These are phyloP conservation scores for Hyphopichia fennica DNA, from an alignment of 1,139 yeast genomes.

Conservation along the genomic window DNA sequence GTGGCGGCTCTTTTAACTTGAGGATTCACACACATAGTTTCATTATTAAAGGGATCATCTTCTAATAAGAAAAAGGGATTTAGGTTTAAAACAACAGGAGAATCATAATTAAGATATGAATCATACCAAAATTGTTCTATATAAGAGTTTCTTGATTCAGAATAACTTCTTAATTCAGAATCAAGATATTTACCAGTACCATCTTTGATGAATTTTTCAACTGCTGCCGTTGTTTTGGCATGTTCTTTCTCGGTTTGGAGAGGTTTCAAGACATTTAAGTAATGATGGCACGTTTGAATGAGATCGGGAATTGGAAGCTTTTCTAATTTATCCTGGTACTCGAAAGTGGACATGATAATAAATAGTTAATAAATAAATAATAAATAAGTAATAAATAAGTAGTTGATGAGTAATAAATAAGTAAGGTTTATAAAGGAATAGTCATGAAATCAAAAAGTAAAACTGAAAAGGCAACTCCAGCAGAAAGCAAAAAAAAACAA, in stretches of 20 bases:
- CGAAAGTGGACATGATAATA: slow-evolving; percentile 41
- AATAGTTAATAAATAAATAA: background rate
- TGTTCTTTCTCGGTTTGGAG: slow-evolving; percentile 75
- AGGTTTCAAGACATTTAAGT: slow-evolving; percentile 68
- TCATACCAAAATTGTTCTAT: slow-evolving; percentile 95
- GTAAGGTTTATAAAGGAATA: background rate
- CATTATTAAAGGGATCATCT: slow-evolving; percentile 86
- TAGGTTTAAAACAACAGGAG: slow-evolving; percentile 83
- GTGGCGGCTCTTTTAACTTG: slow-evolving; percentile 84
- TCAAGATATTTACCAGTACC: slow-evolving; percentile 64
- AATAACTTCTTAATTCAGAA: slow-evolving; percentile 60
- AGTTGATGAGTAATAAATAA: background rate
- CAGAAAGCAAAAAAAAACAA: too few relatives aligned
- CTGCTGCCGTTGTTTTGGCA: slow-evolving; percentile 58
- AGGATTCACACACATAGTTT: slow-evolving; percentile 49
- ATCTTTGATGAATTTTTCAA: slow-evolving; percentile 52
- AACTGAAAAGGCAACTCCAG: too few relatives aligned
- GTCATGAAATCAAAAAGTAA: too few relatives aligned
- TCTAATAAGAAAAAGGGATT: slow-evolving; percentile 86
- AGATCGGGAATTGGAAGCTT: slow-evolving; percentile 81
- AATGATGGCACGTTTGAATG: slow-evolving; percentile 60
- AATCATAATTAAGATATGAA: slow-evolving; percentile 80
- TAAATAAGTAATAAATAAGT: background rate
- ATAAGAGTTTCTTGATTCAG: slow-evolving; percentile 67
- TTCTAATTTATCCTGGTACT: slow-evolving; percentile 54